Conservation (phyloP, 2,329 filamentous ascomycete genomes). For the Fusarium dimerum region DNA sequence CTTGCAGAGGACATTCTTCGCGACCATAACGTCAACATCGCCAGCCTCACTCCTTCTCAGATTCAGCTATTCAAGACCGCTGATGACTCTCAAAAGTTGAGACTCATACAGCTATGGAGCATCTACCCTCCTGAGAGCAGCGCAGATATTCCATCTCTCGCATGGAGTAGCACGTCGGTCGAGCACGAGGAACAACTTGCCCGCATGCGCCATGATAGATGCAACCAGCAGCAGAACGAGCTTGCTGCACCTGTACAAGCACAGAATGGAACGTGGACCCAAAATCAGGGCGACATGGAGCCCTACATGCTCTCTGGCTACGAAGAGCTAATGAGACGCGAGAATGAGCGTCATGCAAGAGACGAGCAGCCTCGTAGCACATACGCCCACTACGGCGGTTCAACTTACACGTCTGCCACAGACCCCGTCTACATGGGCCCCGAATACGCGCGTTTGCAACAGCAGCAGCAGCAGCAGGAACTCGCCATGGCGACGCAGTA, state of each 20-base stretch:
- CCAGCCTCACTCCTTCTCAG: constrained; percentile 71
- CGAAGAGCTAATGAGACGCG: constrained; percentile 65
- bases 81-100: constrained; percentile 68
- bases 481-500: constrained; percentile 69
- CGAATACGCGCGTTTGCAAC: constrained; percentile 46
- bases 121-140: constrained; percentile 70
- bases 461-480: constrained; percentile 49
- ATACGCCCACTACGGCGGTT: constrained; percentile 46
- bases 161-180: constrained; percentile 54
- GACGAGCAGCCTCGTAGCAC: constrained; percentile 40
- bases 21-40: constrained; percentile 69
- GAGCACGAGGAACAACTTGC: constrained; percentile 63
- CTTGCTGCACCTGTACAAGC: constrained; percentile 57
- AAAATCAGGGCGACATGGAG: constrained; percentile 55
- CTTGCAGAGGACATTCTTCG: constrained; percentile 60
- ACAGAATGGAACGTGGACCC: constrained; percentile 54
- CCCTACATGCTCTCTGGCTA: constrained; percentile 87
- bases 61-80: constrained; percentile 77
- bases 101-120: constrained; percentile 82
- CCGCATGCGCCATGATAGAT: constrained; percentile 56
- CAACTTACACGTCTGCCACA: constrained; percentile 57
- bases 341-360: constrained; percentile 52
- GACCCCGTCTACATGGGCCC: constrained; percentile 67
- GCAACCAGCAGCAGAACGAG: constrained; percentile 47
- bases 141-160: constrained; percentile 53